Base-by-base conservation (phyloP, 192 early-diverging fungal genomes). In the Diversispora eburnea region DNA sequence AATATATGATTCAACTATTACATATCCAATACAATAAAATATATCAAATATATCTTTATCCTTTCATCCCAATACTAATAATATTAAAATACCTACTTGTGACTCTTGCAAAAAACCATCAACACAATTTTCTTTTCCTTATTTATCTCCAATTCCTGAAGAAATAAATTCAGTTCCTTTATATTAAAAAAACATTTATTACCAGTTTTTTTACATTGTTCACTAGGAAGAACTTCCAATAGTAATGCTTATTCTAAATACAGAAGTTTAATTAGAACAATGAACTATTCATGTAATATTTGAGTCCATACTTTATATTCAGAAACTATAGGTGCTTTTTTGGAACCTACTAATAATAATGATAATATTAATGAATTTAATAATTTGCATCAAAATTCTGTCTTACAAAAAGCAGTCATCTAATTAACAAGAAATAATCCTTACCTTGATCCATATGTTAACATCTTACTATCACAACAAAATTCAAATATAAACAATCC, bases 171-270 rank as follows among this genome's bases (percentile, higher is more conserved):
- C 59, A 8, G 59, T 61, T 8, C 59, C 33, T 2, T 41, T 41
- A 41, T 20, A 47, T 10, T 22, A 46, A 67, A n/a, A 67, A 67
- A 12, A 49, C 49, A 67, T 12, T 20, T 67, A 33, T 67, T 15
- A 12, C n/a, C 65, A 8, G 3, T 67, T 20, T 67, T 17, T 8
- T 13, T 67, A n/a, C 8, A 66, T 13, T 51, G 47, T 33, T 51
- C 20, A 8, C 9, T 67, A 51, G 46, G 46, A 22, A 46, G 46
- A 8, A 49, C 64, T 46, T 0, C 46, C 2, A 52, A 52, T 67
- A 48, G 47, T 33, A 67, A 67, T 49, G 5, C 46, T 22, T 67
- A 51, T 49, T 47, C 49, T 4, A 19, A 67, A 43, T 67, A 52
- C 8, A 47, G 19, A 51, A 33, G 5, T 47, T 52, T 67, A 51